Evolutionary conservation across 1,139 yeast species (phyloP).

Genomic region (Wickerhamomyces sp.): DNA sequence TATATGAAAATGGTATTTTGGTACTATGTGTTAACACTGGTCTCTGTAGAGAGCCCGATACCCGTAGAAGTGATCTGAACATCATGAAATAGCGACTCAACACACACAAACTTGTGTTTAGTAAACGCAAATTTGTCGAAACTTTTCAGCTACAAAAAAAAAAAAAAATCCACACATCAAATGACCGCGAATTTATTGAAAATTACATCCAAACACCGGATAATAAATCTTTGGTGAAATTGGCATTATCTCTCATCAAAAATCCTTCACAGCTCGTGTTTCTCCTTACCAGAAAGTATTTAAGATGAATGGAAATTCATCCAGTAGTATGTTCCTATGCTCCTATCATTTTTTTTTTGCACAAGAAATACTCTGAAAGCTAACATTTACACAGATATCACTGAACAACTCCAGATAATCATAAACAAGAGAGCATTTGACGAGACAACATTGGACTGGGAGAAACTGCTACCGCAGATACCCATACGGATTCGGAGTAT

Average conservation of each 20-base stretch:
- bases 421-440: constrained; percentile 4
- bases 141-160: not conserved
- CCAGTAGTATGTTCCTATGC: not conserved
- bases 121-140: not conserved
- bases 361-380: constrained; percentile 1
- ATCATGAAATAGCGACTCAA: too few species aligned
- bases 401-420: constrained; percentile 8
- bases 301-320: not conserved
- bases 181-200: not conserved
- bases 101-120: too few species aligned
- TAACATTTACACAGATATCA: not conserved
- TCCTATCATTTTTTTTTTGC: not conserved
- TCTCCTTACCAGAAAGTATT: not conserved
- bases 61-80: constrained; percentile 14
- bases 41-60: not conserved
- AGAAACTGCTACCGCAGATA: not conserved
- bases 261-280: too few species aligned
- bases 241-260: too few species aligned
- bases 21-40: too few species aligned
- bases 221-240: not conserved
- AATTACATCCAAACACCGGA: constrained; percentile 2
- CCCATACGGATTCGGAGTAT: constrained; percentile 6
- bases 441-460: constrained; percentile 6
- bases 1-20: not conserved
- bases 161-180: constrained; percentile 1